Base-by-base conservation (phyloP, 352 stramenopile genomes). In the Pilasporangium apinafurcum region DNA sequence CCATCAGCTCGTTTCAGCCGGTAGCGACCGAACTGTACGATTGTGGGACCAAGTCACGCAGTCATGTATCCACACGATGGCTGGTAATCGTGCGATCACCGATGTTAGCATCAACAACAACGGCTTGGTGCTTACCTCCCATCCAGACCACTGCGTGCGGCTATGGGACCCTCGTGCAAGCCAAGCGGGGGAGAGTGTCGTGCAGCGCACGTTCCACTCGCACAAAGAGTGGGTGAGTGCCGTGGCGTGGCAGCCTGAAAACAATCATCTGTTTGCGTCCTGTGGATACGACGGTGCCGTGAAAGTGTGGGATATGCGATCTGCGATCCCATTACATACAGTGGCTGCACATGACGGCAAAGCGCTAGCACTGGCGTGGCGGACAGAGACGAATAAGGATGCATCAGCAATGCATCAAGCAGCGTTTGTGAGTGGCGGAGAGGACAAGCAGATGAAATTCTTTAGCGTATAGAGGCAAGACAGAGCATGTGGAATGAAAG, bases 401-500 rank as follows among this genome's bases (percentile, higher is more conserved):
- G n/a, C n/a, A n/a, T n/a, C n/a, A n/a, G n/a, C n/a, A n/a, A n/a
- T n/a, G n/a, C n/a, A n/a, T n/a, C n/a, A n/a, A n/a, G 44, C 80
- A 24, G 62, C 72, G 16, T 86, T 92, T 26, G 81, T 75, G 27
- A 89, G 73, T n/a, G 81, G 81, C 25, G 81, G 81, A 13, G 76
- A 86, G 20, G 81, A 93, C 65, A 89, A 86, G 62, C 79, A 90
- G 60, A 62, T 93, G 20, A 91, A 91, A 62, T 77, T 90, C 48
- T 93, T 82, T 53, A 86, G 70, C 53, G 70, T 87, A 57, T 87
- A 90, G 58, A 75, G 20, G 33, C 14, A 24, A 46, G 39, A 44
- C 10, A 25, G 32, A 48, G 8, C 16, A 46, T 8, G 7, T 22
- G 25, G 8, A 16, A n/a, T n/a, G n/a, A n/a, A n/a, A n/a, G n/a